Evolutionary conservation across 352 stramenopile genomes (phyloP).

Genomic region (Globisporangium middletonii): DNA sequence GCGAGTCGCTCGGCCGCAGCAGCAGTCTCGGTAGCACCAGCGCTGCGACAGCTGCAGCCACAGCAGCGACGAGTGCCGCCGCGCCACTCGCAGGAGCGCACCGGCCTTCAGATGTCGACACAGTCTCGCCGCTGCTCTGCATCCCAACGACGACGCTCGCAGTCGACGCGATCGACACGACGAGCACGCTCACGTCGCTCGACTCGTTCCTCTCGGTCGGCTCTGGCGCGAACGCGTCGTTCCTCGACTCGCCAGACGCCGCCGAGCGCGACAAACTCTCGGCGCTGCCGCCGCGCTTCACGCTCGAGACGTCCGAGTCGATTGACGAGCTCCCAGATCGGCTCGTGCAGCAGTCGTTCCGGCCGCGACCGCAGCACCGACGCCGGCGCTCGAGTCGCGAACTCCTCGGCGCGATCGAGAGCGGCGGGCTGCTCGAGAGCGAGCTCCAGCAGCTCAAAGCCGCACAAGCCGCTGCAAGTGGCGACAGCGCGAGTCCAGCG

Average conservation of each 20-base stretch:
- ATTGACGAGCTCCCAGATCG: constrained; percentile 9
- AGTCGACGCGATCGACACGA: neutral
- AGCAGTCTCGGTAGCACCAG: constrained; percentile 3
- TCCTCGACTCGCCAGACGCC: constrained; percentile 11
- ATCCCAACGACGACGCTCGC: neutral
- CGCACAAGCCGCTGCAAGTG: neutral
- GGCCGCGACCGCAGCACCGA: constrained; percentile 13
- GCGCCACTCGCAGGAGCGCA: neutral
- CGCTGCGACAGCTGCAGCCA: constrained; percentile 1
- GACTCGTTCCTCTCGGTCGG: constrained; percentile 8
- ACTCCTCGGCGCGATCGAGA: constrained; percentile 59
- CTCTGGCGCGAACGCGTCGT: constrained; percentile 7
- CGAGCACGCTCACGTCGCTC: neutral
- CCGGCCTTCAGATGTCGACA: constrained; percentile 2
- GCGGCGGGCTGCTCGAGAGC: constrained; percentile 34
- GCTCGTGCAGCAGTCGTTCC: constrained; percentile 7
- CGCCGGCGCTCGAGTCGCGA: constrained; percentile 59
- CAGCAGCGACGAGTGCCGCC: neutral
- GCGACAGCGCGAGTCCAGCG: neutral
- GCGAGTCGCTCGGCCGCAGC: constrained; percentile 9
- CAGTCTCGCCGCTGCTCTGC: constrained; percentile 9
- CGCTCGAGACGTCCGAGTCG: constrained; percentile 29
- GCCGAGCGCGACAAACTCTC: constrained; percentile 2
- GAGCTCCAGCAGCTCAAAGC: constrained; percentile 21
- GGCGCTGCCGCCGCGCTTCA: constrained; percentile 16